Base-by-base conservation (phyloP, 164 flowering plant species). In the Aristolochia californica region DNA sequence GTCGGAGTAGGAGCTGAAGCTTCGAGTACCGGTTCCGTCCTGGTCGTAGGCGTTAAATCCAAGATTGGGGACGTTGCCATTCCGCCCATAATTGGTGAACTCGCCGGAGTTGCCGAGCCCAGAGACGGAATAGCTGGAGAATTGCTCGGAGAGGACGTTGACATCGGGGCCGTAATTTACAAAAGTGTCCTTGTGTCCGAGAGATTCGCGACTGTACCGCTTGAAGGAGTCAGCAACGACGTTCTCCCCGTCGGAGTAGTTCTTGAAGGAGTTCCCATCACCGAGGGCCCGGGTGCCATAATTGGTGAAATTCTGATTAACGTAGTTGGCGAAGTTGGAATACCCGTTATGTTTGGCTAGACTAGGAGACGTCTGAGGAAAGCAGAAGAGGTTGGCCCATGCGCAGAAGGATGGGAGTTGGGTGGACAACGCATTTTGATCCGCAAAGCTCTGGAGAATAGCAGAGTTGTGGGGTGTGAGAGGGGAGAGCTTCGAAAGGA, bases 401-500 rank as follows among this genome's bases (percentile, higher is more conserved):
- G 81, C 43, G 68, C 98, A 91, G 72, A 91, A 86, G 22, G 76
- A 55, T 0, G 72, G 74, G 16, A 91, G 78, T 40, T 68, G 71
- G 8, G 76, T 10, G 25, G 88, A 70, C 22, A 87, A 80, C 1
- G 74, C 34, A 55, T 77, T 74, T 21, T 62, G 68, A 18, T 75
- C 67, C 28, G 86, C 95, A 66, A 85, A 80, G 53, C 77, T 78
- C 9, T 83, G 61, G 62, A 78, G 79, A 13, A 54, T 26, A 0
- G 95, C 85, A 17, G 78, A 67, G 14, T 85, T 74, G 5, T 69
- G 71, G 3, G 88, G 74, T 48, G 45, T 68, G 34, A 88, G 56
- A 7, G 98, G 95, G 16, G 98, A 87, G 1, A 84, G 88, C 61
- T 87, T 88, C 56, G 78, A 67, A 58, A 87, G 59, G 1, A 85